Conservation (phyloP, 2,329 filamentous ascomycete genomes). For the Sclerotinia borealis region DNA sequence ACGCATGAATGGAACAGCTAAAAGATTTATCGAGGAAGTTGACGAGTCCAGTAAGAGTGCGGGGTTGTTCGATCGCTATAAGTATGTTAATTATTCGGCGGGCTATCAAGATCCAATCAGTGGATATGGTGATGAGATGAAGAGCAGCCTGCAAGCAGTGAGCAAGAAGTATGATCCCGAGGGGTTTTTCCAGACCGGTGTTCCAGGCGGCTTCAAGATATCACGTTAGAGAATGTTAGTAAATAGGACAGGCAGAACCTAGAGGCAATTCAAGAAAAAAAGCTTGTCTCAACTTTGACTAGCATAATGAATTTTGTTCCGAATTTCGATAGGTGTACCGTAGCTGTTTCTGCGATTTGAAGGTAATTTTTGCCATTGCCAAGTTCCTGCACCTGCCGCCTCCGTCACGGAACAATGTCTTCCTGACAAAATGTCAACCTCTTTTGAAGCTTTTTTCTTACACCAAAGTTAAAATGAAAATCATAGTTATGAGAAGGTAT, state of each 20-base stretch:
- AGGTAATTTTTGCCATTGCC: not conserved
- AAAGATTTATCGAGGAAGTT: not conserved
- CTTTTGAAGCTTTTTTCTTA: no score
- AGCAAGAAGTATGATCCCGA: slow-evolving; percentile 9
- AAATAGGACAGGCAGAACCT: not conserved
- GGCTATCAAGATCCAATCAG: not conserved
- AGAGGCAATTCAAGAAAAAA: not conserved
- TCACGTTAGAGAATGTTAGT: not conserved
- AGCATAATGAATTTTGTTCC: not conserved
- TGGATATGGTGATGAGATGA: not conserved
- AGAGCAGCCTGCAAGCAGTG: not conserved
- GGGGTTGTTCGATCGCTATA: not conserved
- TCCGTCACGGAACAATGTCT: not conserved
- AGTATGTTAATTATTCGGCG: not conserved
- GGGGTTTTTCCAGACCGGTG: not conserved
- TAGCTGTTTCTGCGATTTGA: not conserved
- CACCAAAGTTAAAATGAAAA: no score
- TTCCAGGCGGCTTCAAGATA: slow-evolving; percentile 4
- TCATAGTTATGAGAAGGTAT: no score
- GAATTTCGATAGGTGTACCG: not conserved
- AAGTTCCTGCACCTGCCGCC: no score
- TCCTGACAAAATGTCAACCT: no score
- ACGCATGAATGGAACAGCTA: not conserved
- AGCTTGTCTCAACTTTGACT: not conserved
- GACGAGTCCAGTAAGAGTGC: not conserved